Conservation (phyloP, 106 monocot species). For the Iris macrosiphon region DNA sequence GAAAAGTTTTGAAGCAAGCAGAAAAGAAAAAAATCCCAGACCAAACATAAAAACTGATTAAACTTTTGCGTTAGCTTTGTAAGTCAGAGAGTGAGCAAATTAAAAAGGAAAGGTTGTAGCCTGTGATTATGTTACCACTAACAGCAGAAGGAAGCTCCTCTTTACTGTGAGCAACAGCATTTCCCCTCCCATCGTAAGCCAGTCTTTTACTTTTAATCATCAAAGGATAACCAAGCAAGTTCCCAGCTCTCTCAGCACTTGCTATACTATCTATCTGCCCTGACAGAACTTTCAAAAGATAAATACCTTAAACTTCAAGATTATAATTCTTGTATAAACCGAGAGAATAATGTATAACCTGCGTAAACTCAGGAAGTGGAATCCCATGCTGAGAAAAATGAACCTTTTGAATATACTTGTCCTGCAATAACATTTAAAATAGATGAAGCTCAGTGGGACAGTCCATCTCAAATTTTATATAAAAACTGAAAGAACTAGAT, state of each 20-base stretch:
- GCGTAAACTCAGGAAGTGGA: slow-evolving; percentile 82
- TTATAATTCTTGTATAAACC: background rate
- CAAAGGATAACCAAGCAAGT: slow-evolving; percentile 81
- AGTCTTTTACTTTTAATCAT: slow-evolving; percentile 94
- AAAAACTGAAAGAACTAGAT: no score
- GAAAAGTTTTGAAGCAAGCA: no score
- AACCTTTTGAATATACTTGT: slow-evolving; percentile 87
- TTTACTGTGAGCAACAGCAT: slow-evolving; percentile 76
- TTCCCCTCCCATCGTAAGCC: slow-evolving; percentile 96
- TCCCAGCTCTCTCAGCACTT: slow-evolving; percentile 60
- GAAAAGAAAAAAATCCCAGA: no score
- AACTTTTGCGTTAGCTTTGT: no score
- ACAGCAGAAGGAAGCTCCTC: slow-evolving; percentile 84
- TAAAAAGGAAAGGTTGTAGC: no score
- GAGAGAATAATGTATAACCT: slow-evolving; percentile 34
- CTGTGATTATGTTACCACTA: no score
- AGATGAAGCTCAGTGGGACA: no score
- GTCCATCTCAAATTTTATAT: no score
- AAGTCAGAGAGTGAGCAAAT: no score
- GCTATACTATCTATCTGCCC: slow-evolving; percentile 48
- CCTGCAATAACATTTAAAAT: slow-evolving; percentile 38
- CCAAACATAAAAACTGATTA: no score
- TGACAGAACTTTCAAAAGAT: background rate
- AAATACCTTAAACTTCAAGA: slow-evolving; percentile 3
- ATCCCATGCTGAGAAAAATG: slow-evolving; percentile 80